Percentiles rank a stretch among this genome's conserved stretches.
These are phyloP conservation scores for Phytophthora melonis DNA, from an alignment of 352 stramenopile genomes.

Conservation along the genomic window DNA sequence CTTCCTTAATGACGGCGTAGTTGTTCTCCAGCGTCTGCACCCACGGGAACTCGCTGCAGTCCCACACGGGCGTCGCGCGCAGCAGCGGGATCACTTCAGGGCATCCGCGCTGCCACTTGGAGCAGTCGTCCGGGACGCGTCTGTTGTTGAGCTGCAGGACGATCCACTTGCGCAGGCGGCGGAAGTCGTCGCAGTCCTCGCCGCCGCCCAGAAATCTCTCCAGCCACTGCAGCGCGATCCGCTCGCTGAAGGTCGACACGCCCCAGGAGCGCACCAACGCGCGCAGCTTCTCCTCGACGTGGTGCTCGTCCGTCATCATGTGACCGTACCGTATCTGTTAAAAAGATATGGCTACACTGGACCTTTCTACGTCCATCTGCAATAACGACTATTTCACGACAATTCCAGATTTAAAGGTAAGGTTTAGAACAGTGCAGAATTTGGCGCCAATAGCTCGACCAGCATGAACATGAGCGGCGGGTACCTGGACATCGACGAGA, in stretches of 20 bases:
- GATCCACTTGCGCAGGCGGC: constrained; percentile 69
- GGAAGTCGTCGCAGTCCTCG: constrained; percentile 37
- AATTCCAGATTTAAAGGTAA: not conserved
- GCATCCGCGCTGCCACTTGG: constrained; percentile 71
- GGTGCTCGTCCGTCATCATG: constrained; percentile 12
- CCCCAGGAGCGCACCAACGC: constrained; percentile 65
- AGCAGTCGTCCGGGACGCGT: constrained; percentile 33
- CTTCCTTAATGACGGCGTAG: constrained; percentile 63
- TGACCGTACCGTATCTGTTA: too few species aligned
- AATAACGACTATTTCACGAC: not conserved
- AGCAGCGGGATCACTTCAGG: constrained; percentile 70
- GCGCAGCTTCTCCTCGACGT: constrained; percentile 50
- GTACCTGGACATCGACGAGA: constrained; percentile 82
- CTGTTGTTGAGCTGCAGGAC: constrained; percentile 74
- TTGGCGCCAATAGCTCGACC: not conserved
- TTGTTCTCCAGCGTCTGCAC: constrained; percentile 57
- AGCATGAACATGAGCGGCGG: constrained; percentile 26
- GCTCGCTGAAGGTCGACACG: constrained; percentile 72
- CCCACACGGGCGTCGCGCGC: constrained; percentile 59
- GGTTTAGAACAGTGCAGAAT: not conserved
- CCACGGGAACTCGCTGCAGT: constrained; percentile 54
- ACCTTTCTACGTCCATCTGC: not conserved
- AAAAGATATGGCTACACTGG: constrained; percentile 21
- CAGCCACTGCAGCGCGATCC: constrained; percentile 74
- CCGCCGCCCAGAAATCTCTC: constrained; percentile 38